These are phyloP conservation scores for Dispira parvispora DNA, from an alignment of 192 early-diverging fungal genomes.

Conservation along the genomic window DNA sequence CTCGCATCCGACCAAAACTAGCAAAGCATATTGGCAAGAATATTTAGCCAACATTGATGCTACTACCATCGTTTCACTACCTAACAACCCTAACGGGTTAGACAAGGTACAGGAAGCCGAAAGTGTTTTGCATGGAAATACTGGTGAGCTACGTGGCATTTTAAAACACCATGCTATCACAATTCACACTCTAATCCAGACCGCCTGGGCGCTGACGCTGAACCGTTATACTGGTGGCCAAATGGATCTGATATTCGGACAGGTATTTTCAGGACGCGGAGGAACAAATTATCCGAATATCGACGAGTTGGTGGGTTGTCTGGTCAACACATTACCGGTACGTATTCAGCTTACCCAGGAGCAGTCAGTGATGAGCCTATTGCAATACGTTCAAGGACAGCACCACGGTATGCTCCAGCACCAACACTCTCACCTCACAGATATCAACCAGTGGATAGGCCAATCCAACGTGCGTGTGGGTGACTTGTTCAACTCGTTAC, in stretches of 20 bases:
- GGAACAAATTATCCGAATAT: neutral
- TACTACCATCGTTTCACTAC: neutral
- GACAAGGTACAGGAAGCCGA: too few relatives aligned
- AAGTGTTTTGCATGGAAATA: neutral
- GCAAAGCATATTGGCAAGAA: neutral
- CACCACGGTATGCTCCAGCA: neutral
- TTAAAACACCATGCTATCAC: neutral
- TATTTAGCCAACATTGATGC: neutral
- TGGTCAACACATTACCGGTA: neutral
- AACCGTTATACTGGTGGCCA: neutral
- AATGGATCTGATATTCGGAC: conserved; percentile 2
- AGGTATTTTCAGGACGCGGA: neutral
- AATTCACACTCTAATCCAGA: neutral
- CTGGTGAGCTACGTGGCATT: neutral
- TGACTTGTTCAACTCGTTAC: conserved; percentile 1
- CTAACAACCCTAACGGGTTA: neutral
- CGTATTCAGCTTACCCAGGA: neutral
- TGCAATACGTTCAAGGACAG: neutral
- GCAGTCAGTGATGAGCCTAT: neutral
- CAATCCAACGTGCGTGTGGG: neutral
- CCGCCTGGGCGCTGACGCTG: conserved; percentile 4
- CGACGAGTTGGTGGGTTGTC: neutral
- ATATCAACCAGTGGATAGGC: too few relatives aligned
- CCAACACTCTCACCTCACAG: too few relatives aligned
- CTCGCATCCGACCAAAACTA: too few relatives aligned